A percentile compares a stretch with the other conserved stretches of the same genome.
phyloP scores from a whole-genome alignment of 2,329 filamentous ascomycete species.

The Xylariomycetidae sp. region DNA sequence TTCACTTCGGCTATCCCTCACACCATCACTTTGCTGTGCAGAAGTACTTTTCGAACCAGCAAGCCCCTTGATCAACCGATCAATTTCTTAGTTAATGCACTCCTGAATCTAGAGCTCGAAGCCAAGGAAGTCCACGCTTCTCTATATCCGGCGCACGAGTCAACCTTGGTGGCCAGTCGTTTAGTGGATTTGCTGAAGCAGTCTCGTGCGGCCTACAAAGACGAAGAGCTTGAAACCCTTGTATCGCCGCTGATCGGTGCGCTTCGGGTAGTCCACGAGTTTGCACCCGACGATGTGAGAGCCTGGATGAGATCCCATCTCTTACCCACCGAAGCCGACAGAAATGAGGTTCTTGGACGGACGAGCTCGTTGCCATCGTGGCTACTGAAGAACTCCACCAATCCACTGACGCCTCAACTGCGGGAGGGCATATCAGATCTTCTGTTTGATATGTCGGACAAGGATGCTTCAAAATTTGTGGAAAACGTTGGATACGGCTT shows the following conservation, averaged over 20 bases:
- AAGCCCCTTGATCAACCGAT: slow-evolving; percentile 71
- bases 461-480: slow-evolving; percentile 74
- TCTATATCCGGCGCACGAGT: slow-evolving; percentile 62
- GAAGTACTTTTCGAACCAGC: slow-evolving; percentile 47
- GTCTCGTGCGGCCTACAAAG: slow-evolving; percentile 58
- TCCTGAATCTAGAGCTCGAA: slow-evolving; percentile 72
- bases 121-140: slow-evolving; percentile 47
- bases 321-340: slow-evolving; percentile 72
- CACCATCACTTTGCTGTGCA: slow-evolving; percentile 67
- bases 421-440: slow-evolving; percentile 72
- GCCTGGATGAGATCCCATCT: slow-evolving; percentile 61
- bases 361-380: slow-evolving; percentile 70
- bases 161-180: slow-evolving; percentile 55
- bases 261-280: slow-evolving; percentile 65
- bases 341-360: slow-evolving; percentile 71
- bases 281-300: slow-evolving; percentile 60
- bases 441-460: slow-evolving; percentile 82
- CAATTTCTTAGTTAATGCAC: slow-evolving; percentile 69
- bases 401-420: slow-evolving; percentile 65
- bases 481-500: slow-evolving; percentile 93
- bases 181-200: slow-evolving; percentile 67
- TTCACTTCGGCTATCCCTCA: slow-evolving; percentile 67
- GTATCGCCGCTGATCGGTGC: slow-evolving; percentile 71
- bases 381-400: slow-evolving; percentile 73
- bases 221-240: slow-evolving; percentile 66